phyloP scores from a whole-genome alignment of 495 filamentous ascomycete genomes.

The Annulohypoxylon stygium region DNA sequence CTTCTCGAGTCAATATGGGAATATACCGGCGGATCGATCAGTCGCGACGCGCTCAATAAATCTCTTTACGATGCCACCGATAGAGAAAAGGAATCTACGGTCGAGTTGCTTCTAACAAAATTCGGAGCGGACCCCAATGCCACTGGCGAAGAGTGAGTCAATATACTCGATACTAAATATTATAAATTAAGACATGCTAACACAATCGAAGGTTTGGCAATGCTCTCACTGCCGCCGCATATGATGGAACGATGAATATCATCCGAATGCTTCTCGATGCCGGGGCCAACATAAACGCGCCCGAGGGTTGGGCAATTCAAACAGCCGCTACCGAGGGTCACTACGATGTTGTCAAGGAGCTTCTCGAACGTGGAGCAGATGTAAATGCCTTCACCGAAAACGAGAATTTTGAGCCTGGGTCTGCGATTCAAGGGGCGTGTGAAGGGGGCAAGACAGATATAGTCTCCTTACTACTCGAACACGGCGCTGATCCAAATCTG shows the following conservation, averaged over 20 bases:
- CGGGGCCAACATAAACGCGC: slow-evolving; percentile 48
- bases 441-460: slow-evolving; percentile 48
- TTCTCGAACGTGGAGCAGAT: slow-evolving; percentile 50
- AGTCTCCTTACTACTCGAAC: slow-evolving; percentile 50
- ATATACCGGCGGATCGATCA: slow-evolving; percentile 43
- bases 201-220: slow-evolving; percentile 46
- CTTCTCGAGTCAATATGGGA: slow-evolving; percentile 48
- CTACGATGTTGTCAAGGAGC: slow-evolving; percentile 49
- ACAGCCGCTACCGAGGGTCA: slow-evolving; percentile 52
- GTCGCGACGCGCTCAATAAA: slow-evolving; percentile 35
- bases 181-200: slow-evolving; percentile 22
- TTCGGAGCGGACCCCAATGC: slow-evolving; percentile 50
- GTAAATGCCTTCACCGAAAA: slow-evolving; percentile 49
- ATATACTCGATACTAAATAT: background rate
- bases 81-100: slow-evolving; percentile 49
- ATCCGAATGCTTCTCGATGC: slow-evolving; percentile 47
- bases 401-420: slow-evolving; percentile 47
- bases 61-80: slow-evolving; percentile 52
- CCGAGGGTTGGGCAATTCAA: slow-evolving; percentile 52
- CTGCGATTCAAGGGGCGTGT: slow-evolving; percentile 52
- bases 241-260: slow-evolving; percentile 50
- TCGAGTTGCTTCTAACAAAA: slow-evolving; percentile 46
- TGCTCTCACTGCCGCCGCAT: slow-evolving; percentile 49
- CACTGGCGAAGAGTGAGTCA: slow-evolving; percentile 49
- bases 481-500: slow-evolving; percentile 49